Evolutionary conservation across 2,329 filamentous ascomycete genomes (phyloP).

Genomic region (Xylaria sp.): DNA sequence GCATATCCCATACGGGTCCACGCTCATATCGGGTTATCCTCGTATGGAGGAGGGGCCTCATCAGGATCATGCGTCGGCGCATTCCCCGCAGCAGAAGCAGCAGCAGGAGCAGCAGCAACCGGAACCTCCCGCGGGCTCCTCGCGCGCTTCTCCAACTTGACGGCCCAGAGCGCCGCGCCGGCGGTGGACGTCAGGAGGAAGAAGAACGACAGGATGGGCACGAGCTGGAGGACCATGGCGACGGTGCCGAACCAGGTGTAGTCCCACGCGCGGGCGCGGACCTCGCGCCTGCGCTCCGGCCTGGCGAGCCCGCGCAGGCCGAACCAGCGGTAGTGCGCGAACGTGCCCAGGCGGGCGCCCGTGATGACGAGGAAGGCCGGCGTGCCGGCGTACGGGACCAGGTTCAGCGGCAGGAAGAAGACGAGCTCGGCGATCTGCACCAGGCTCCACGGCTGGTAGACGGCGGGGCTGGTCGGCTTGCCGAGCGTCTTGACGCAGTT

Average conservation of each 20-base stretch:
- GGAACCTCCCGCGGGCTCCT: slow-evolving; percentile 31
- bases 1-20: slow-evolving; percentile 5
- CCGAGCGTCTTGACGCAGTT: slow-evolving; percentile 80
- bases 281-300: slow-evolving; percentile 71
- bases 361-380: slow-evolving; percentile 87
- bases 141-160: slow-evolving; percentile 69
- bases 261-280: slow-evolving; percentile 71
- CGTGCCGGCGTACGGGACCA: slow-evolving; percentile 81
- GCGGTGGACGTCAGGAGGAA: slow-evolving; percentile 87
- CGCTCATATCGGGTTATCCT: slow-evolving; percentile 40
- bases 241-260: slow-evolving; percentile 94
- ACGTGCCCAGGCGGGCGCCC: slow-evolving; percentile 82
- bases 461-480: slow-evolving; percentile 73
- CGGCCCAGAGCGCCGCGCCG: slow-evolving; percentile 85
- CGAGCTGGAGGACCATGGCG: slow-evolving; percentile 81
- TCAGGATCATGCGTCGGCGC: slow-evolving; percentile 32
- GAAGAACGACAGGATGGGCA: slow-evolving; percentile 90
- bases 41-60: slow-evolving; percentile 42
- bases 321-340: slow-evolving; percentile 91
- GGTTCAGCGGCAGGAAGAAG: slow-evolving; percentile 77
- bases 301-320: slow-evolving; percentile 75
- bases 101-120: background rate
- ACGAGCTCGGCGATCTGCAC: slow-evolving; percentile 89
- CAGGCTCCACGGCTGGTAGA: slow-evolving; percentile 87
- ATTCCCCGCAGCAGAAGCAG: slow-evolving; percentile 2